Evolutionary conservation across 345 rosid genomes (phyloP), one percentile per base, ranked within the genome.

Genomic region (Lumnitzera littorea): DNA sequence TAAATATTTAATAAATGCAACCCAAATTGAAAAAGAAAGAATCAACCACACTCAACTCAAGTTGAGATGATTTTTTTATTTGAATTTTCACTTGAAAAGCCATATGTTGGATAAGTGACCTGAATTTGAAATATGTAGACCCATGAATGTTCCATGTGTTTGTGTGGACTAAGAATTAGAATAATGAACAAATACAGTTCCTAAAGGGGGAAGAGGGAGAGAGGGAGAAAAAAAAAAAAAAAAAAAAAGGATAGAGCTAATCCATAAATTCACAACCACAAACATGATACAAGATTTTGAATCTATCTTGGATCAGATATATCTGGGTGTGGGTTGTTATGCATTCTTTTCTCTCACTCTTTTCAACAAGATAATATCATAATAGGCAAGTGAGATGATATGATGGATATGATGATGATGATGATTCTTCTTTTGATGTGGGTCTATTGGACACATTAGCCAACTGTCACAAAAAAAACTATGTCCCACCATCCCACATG

Each of bases 311-410:
- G 71, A 72, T 75, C 55, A 70, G 81, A 80, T 36, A 36, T 72
- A 64, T 75, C 67, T 64, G 67, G 67, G 60, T 47, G 61, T 48
- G 58, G 67, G 67, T 11, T 48, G 53, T 63, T 55, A 1, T 23
- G 50, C 58, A 24, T 17, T 66, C 53, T 25, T 49, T 25, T 74
- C 74, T 51, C 63, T 63, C 62, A 53, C 62, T 61, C n/a, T 59
- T 20, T 60, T 51, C 71, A 63, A 62, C 70, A 67, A 79, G 81
- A 80, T 77, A 73, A 69, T 73, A 71, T 79, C 78, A 75, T 61
- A 60, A 63, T 67, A 25, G 61, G 29, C 72, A 51, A 55, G 63
- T 67, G 82, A 20, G 20, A 76, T 79, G 9, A 36, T 36, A 36
- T 36, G 43, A 36, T 36, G 43, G 7, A 36, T 6, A 36, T 36